Percentiles rank a stretch among this genome's conserved stretches.
Conservation (phyloP, 805 yeast species). For the Ogataea wickerhamii region DNA sequence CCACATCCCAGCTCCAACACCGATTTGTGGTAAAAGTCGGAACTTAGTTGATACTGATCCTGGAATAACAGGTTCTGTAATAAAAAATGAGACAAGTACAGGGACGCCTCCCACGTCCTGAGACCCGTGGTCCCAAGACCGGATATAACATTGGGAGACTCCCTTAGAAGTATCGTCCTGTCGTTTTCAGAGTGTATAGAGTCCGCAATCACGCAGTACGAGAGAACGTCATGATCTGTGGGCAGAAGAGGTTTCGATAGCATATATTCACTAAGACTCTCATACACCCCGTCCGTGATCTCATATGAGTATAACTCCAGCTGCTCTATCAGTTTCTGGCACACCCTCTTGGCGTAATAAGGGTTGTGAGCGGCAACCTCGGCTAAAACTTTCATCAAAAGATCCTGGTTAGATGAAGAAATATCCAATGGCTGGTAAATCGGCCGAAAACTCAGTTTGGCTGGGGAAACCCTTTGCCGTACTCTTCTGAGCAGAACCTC, state of each 20-base stretch:
- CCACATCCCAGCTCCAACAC: conserved; percentile 85
- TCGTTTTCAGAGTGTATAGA: conserved; percentile 4
- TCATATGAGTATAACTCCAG: conserved; percentile 31
- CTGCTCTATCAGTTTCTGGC: conserved; percentile 39
- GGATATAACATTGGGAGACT: conserved; percentile 61
- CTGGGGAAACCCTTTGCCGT: conserved; percentile 32
- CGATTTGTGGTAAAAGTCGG: conserved; percentile 23
- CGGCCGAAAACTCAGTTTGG: too few species aligned
- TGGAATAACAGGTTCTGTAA: conserved; percentile 12
- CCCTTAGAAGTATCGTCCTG: conserved; percentile 39
- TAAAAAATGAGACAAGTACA: conserved; percentile 57
- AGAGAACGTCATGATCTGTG: conserved; percentile 36
- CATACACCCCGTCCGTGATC: conserved; percentile 43
- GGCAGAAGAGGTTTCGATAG: conserved; percentile 33
- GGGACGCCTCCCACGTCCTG: conserved; percentile 92
- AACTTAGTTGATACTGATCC: conserved; percentile 1
- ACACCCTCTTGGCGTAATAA: conserved; percentile 46
- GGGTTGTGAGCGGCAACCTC: conserved; percentile 39
- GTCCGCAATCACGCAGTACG: conserved; percentile 30
- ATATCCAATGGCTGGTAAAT: too few species aligned
- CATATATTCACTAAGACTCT: conserved; percentile 36
- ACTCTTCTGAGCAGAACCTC: conserved; percentile 23
- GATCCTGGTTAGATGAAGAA: conserved; percentile 16
- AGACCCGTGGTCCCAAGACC: conserved; percentile 84
- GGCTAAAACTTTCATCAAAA: conserved; percentile 19